These are phyloP conservation scores for Corymbia maculata DNA, from an alignment of 345 rosid species.

Conservation along the genomic window DNA sequence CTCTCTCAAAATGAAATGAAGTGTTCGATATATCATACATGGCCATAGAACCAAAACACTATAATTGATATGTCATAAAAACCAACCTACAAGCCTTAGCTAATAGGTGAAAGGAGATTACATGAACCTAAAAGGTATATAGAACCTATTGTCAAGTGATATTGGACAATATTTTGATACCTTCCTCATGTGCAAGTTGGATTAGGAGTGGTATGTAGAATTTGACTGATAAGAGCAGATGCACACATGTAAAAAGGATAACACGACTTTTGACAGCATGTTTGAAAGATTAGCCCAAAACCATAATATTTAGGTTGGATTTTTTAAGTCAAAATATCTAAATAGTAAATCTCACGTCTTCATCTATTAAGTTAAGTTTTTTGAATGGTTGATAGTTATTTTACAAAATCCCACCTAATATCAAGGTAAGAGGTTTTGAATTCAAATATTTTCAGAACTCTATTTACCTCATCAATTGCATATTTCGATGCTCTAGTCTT, in stretches of 20 bases:
- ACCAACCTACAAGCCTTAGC: not conserved
- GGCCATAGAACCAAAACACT: not conserved
- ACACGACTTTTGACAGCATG: not conserved
- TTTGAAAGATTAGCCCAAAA: not conserved
- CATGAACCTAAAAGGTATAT: not conserved
- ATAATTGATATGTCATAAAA: not conserved
- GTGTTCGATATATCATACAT: not conserved
- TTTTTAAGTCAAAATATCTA: not conserved
- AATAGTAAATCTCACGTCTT: not conserved
- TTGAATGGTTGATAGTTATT: rapidly evolving
- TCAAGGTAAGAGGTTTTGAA: rapidly evolving
- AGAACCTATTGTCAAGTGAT: not conserved
- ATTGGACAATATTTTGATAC: not conserved
- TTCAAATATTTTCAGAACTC: rapidly evolving
- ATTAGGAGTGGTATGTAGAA: not conserved
- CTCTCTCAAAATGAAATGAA: not conserved
- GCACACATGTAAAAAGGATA: not conserved
- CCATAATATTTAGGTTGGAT: not conserved
- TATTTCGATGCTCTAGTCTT: not conserved
- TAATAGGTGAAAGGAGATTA: not conserved
- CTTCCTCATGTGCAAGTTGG: rapidly evolving
- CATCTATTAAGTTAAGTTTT: not conserved
- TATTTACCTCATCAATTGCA: not conserved
- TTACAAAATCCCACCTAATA: not conserved
- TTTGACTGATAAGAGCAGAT: rapidly evolving